A percentile compares a stretch with the other conserved stretches of the same genome.
Conservation (phyloP, 2,329 filamentous ascomycete species). For the Stemphylium vesicarium region DNA sequence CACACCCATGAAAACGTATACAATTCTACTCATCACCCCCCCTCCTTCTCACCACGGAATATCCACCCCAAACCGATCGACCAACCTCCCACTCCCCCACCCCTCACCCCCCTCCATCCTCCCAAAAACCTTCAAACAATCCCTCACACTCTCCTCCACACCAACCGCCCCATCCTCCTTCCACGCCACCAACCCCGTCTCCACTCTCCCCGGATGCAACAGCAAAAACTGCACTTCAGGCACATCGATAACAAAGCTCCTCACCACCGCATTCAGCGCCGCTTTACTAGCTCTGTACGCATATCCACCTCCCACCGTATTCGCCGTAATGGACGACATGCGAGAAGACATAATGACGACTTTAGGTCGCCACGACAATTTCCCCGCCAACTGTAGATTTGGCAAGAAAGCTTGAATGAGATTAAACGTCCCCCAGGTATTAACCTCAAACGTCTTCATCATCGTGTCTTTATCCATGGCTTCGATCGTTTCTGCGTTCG, state of each 20-base stretch:
- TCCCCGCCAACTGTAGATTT: constrained; percentile 27
- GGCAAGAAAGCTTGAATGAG: constrained; percentile 49
- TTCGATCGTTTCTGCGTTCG: constrained; percentile 50
- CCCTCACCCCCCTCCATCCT: constrained; percentile 24
- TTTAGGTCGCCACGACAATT: constrained; percentile 25
- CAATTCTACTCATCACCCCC: no score
- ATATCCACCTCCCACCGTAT: constrained; percentile 52
- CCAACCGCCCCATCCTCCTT: constrained; percentile 55
- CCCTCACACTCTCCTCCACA: constrained; percentile 50
- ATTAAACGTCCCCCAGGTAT: constrained; percentile 53
- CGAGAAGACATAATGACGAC: constrained; percentile 54
- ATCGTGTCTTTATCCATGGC: constrained; percentile 52
- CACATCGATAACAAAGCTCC: constrained; percentile 54
- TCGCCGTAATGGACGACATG: constrained; percentile 54
- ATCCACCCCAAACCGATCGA: constrained; percentile 52
- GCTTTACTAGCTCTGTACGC: constrained; percentile 58
- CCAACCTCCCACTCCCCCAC: constrained; percentile 49
- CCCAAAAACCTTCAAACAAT: constrained; percentile 49
- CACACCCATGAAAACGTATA: no score
- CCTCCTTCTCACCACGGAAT: constrained; percentile 50
- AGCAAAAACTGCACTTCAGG: constrained; percentile 51
- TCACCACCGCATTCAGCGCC: constrained; percentile 55
- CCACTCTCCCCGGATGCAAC: constrained; percentile 55
- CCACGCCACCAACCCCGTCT: constrained; percentile 53
- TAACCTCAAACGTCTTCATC: constrained; percentile 49